Evolutionary conservation across 306 rosid genomes (phyloP).

Genomic region (Medicago ruthenica): DNA sequence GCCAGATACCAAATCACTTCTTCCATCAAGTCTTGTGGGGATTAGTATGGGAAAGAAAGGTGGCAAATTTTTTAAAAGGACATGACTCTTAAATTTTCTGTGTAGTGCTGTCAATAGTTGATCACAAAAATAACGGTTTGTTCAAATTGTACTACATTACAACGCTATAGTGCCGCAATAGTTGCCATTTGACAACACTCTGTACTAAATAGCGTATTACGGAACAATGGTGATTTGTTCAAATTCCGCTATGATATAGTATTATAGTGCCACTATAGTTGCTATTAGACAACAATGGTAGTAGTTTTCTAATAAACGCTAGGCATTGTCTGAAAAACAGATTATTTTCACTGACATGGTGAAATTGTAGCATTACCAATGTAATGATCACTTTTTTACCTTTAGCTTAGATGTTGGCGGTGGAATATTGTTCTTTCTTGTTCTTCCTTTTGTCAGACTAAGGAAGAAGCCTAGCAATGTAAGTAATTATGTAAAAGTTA

Average conservation of each 20-base stretch:
- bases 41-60: constrained; percentile 84
- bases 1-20: constrained; percentile 83
- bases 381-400: constrained; percentile 41
- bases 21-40: constrained; percentile 64
- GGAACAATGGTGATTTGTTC: neutral
- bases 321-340: constrained; percentile 38
- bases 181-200: no score
- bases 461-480: constrained; percentile 45
- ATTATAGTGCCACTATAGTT: neutral
- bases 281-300: neutral
- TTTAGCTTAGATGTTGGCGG: constrained; percentile 48
- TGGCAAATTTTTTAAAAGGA: constrained; percentile 78
- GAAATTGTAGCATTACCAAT: constrained; percentile 47
- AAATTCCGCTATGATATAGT: neutral
- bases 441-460: constrained; percentile 31
- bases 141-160: neutral
- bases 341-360: constrained; percentile 43
- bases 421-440: constrained; percentile 43
- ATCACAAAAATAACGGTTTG: neutral
- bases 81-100: constrained; percentile 38
- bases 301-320: constrained; percentile 35
- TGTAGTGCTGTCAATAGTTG: neutral
- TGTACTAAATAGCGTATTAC: neutral
- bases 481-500: constrained; percentile 51
- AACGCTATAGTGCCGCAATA: neutral